These are phyloP conservation scores for Pleurostoma richardsiae DNA, from an alignment of 2,329 filamentous ascomycete genomes.

Conservation along the genomic window DNA sequence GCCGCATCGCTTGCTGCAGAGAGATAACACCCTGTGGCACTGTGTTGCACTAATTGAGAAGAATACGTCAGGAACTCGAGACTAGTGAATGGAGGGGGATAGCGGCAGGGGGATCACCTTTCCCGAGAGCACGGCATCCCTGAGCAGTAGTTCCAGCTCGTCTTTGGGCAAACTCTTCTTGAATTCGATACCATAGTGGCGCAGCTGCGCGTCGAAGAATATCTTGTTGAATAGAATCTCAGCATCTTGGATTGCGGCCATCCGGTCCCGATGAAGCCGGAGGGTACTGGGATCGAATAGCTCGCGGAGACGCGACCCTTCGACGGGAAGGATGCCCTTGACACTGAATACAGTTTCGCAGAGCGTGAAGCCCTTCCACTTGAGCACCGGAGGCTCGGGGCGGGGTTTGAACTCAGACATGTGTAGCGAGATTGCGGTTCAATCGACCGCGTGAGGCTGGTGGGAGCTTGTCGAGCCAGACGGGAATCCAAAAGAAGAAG, in stretches of 20 bases:
- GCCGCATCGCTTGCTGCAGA: not conserved
- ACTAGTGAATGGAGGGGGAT: too few relatives aligned
- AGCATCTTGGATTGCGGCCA: not conserved
- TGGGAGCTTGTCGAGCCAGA: too few relatives aligned
- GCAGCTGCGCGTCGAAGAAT: not conserved
- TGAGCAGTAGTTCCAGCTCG: not conserved
- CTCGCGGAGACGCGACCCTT: not conserved
- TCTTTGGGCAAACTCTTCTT: not conserved
- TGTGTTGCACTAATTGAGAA: not conserved
- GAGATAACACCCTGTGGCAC: not conserved
- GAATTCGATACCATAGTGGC: slow-evolving; percentile 1
- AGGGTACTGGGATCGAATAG: slow-evolving; percentile 3
- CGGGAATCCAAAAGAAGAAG: too few relatives aligned
- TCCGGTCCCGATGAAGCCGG: not conserved
- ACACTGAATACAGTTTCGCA: not conserved
- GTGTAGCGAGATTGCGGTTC: too few relatives aligned
- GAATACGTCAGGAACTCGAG: too few relatives aligned
- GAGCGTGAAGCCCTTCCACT: slow-evolving; percentile 2
- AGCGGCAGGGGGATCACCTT: too few relatives aligned
- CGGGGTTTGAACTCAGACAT: too few relatives aligned
- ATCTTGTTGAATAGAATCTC: not conserved
- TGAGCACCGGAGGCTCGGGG: not conserved
- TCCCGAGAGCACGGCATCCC: too few relatives aligned
- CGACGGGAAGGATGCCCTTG: not conserved
- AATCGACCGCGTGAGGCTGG: too few relatives aligned